A percentile compares a stretch with the other conserved stretches of the same genome.
Evolutionary conservation across 2,329 filamentous ascomycete genomes (phyloP).

Genomic region (Fusarium pseudonygamai): DNA sequence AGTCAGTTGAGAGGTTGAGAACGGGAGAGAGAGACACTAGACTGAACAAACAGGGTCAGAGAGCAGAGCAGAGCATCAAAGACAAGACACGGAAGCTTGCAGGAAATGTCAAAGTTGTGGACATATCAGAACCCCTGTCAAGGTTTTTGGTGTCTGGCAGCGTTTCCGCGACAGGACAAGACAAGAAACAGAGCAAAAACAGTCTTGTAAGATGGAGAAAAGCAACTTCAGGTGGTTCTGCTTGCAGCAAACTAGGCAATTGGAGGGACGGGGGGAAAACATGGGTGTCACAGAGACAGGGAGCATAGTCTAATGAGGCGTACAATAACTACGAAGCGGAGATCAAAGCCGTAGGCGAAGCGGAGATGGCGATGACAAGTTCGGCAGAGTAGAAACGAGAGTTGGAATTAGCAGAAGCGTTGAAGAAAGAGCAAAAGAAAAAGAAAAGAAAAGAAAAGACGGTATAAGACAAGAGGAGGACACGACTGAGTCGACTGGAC

Average conservation of each 20-base stretch:
- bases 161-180: conserved; percentile 1
- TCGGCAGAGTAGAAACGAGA: background rate
- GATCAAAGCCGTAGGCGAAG: conserved; percentile 7
- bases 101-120: conserved; percentile 26
- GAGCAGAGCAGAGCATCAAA: conserved; percentile 10
- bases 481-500: conserved; percentile 8
- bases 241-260: conserved; percentile 23
- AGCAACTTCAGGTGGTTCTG: conserved; percentile 31
- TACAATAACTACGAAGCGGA: conserved; percentile 21
- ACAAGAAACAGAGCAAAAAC: conserved; percentile 8
- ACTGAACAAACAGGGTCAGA: conserved; percentile 13
- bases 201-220: conserved; percentile 22
- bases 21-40: conserved; percentile 14
- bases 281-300: conserved; percentile 30
- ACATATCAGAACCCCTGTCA: conserved; percentile 25
- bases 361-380: conserved; percentile 16
- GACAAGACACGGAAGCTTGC: conserved; percentile 35
- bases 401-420: background rate
- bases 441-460: background rate
- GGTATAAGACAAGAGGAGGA: conserved; percentile 1
- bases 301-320: conserved; percentile 28
- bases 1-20: conserved; percentile 20
- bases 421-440: background rate
- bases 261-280: conserved; percentile 28
- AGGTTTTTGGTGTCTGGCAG: background rate